Base-by-base conservation (phyloP, 1,284 basidiomycete genomes). In the Moniliophthora roreri region DNA sequence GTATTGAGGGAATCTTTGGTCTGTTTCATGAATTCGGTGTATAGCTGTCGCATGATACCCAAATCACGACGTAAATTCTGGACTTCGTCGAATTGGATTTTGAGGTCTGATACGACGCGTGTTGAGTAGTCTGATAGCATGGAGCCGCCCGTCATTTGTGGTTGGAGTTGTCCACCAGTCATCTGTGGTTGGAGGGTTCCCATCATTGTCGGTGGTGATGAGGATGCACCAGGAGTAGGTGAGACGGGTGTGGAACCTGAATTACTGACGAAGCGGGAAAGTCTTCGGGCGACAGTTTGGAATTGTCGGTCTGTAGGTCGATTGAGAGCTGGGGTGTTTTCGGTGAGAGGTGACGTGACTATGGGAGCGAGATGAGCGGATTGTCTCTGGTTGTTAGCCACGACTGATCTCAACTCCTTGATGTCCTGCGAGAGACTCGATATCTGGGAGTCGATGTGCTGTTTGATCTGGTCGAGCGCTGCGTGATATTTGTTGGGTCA, bases 401-500 rank as follows among this genome's bases (percentile, higher is more conserved):
- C 81, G 13, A 81, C 78, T 4, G 79, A 75, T 62, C 88, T 91
- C 56, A 99, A 80, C 52, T 98, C 96, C 61, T 95, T 94, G 67
- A 99, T 82, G 60, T 98, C 96, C 60, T 91, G 86, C 13, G 92
- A 85, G n/a, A 99, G 76, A 1, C 76, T 76, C 0, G 88, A 86
- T 54, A 99, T 92, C 59, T 95, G 93, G 3, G 85, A 67, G 66
- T 98, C 96, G 59, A 99, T 95, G 66, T 99, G 96, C 66, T 97
- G 94, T 69, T 97, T 98, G 68, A 99, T 96, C 70, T 99, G 96
- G 70, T 98, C 96, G 50, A 99, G 84, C 11, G 94, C 94, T 97
- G 63, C n/a, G n/a, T n/a, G 55, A 26, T 48, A 37, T 3, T 32
- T 47, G 48, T 44, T 53, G 38, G 57, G 51, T 51, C 36, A 16